Base-by-base conservation (phyloP, 495 filamentous ascomycete species). In the Talaromyces ruber region DNA sequence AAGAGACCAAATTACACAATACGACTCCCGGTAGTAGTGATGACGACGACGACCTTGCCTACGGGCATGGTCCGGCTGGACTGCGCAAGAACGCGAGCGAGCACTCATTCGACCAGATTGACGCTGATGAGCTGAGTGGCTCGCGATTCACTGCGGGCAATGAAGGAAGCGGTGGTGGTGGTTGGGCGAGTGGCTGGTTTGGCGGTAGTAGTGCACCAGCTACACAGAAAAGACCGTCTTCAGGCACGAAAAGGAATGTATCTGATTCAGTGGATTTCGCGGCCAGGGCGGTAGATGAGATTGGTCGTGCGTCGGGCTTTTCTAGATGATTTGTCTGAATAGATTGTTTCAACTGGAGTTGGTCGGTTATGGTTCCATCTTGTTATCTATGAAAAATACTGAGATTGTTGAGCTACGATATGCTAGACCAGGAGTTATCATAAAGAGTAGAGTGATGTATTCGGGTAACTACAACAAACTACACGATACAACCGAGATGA, bases 61-160 rank as follows among this genome's bases (percentile, higher is more conserved):
- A 78, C 62, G 71, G 65, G 47, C 56, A 61, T 8, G 47, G 73
- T 14, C 60, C 75, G 61, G 71, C 77, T 55, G 74, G 84, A 7
- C 67, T 91, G 68, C 81, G 76, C 50, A 91, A 89, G 79, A 91
- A 87, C 66, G 79, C 80, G 63, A 90, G 87, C 59, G 89, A 91
- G 65, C 81, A 80, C 37, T 91, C 92, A 63, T 96, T 96, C 69
- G 89, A 93, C 67, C 86, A 88, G 67, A 86, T 96, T 64, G 87
- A 91, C 39, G 79, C 80, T n/a, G 87, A 89, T 60, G 88, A 88
- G 65, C 79, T 81, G 1, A 55, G 28, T 6, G 61, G 50, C 0
- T 55, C 45, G 12, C 59, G 69, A 29, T 69, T 64, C n/a, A 69
- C 69, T 14, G 34, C 34, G 0, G 65, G 65, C n/a, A 62, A 63